These are phyloP conservation scores for Tetrahymena borealis DNA, from an alignment of 73 alveolate species.

Conservation along the genomic window DNA sequence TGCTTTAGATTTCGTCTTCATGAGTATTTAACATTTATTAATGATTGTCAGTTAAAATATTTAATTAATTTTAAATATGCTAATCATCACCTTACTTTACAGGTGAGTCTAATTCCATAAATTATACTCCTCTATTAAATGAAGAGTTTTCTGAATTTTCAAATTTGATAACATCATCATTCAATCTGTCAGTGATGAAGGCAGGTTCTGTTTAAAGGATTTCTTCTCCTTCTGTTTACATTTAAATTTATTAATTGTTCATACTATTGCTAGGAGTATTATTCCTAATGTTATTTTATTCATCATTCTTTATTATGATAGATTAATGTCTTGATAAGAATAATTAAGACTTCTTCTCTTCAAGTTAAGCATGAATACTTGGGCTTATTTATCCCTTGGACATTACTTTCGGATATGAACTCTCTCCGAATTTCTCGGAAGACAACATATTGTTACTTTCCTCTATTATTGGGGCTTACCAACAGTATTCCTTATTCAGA, in stretches of 20 bases:
- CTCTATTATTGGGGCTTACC: neutral
- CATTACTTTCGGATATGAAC: neutral
- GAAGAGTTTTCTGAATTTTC: neutral
- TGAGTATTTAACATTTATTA: too few species aligned
- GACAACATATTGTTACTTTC: neutral
- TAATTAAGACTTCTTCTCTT: neutral
- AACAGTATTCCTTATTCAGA: neutral
- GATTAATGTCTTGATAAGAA: neutral
- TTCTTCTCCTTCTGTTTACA: neutral
- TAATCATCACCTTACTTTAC: too few species aligned
- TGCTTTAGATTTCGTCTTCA: too few species aligned
- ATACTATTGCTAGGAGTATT: neutral
- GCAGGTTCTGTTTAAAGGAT: neutral
- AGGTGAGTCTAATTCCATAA: too few species aligned
- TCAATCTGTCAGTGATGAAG: neutral
- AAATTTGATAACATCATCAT: neutral
- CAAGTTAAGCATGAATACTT: neutral
- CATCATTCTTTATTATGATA: neutral
- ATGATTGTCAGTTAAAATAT: too few species aligned
- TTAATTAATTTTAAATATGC: too few species aligned
- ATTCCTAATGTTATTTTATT: neutral
- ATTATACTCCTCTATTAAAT: neutral
- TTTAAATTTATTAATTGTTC: neutral
- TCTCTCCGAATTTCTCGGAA: neutral
- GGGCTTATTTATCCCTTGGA: neutral